phyloP scores from a whole-genome alignment of 1,284 basidiomycete genomes.

The Paramarasmius palmivorus region DNA sequence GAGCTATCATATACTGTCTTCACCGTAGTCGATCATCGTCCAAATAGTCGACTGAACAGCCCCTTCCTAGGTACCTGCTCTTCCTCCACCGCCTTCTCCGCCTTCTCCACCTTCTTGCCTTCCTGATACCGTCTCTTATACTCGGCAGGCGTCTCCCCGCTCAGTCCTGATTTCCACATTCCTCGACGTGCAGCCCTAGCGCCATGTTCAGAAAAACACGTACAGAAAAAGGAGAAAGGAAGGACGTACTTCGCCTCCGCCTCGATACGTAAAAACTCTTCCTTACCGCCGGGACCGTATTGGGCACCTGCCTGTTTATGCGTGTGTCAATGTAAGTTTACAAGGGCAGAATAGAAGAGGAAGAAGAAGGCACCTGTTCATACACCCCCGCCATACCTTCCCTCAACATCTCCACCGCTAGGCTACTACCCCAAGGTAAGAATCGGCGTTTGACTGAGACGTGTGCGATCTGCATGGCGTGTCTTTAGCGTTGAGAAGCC shows the following conservation, averaged over 20 bases:
- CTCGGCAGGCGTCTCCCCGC: conserved; percentile 70
- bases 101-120: not conserved
- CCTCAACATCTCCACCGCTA: conserved; percentile 78
- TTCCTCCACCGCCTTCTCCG: too few relatives aligned
- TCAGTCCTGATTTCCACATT: conserved; percentile 67
- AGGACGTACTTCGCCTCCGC: conserved; percentile 64
- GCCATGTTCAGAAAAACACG: too few relatives aligned
- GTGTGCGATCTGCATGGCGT: conserved; percentile 80
- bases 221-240: too few relatives aligned
- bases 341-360: too few relatives aligned
- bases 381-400: conserved; percentile 79
- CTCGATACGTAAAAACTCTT: conserved; percentile 60
- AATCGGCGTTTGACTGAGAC: conserved; percentile 50
- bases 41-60: not conserved
- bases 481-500: conserved; percentile 1
- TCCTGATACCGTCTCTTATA: conserved; percentile 68
- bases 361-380: conserved; percentile 54
- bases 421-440: conserved; percentile 53
- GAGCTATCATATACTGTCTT: too few relatives aligned
- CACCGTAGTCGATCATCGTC: not conserved
- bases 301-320: conserved; percentile 75
- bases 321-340: too few relatives aligned
- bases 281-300: conserved; percentile 70
- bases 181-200: conserved; percentile 63
- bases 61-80: not conserved